Conservation (phyloP, 2,329 filamentous ascomycete species). For the Xylariaceae sp. region DNA sequence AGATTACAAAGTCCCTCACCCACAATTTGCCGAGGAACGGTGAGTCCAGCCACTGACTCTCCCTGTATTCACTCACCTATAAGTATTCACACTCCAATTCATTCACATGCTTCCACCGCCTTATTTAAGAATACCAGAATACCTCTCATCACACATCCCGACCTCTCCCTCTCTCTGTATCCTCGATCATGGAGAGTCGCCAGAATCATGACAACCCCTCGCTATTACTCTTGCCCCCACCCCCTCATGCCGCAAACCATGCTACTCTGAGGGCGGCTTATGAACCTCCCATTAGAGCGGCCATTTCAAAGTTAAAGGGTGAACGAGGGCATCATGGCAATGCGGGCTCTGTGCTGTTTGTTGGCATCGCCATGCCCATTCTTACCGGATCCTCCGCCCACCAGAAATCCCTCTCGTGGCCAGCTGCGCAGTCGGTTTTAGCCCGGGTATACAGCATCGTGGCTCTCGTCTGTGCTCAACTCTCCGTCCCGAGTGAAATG, state of each 20-base stretch:
- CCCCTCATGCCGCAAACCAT: conserved; percentile 52
- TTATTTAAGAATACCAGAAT: neutral
- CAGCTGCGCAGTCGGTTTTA: conserved; percentile 66
- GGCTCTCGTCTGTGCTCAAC: conserved; percentile 63
- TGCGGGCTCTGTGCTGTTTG: conserved; percentile 39
- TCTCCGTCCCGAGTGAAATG: conserved; percentile 56
- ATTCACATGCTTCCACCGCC: neutral
- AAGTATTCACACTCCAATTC: neutral
- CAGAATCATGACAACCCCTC: conserved; percentile 37
- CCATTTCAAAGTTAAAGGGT: conserved; percentile 47
- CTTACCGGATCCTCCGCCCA: conserved; percentile 49
- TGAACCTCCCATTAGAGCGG: conserved; percentile 51
- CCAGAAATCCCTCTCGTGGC: conserved; percentile 58
- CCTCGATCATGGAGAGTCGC: conserved; percentile 18
- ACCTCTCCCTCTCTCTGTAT: no score
- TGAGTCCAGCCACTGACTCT: neutral
- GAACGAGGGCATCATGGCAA: conserved; percentile 27
- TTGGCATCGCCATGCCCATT: conserved; percentile 61
- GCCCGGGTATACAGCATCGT: conserved; percentile 75
- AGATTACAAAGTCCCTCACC: neutral
- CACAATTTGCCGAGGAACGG: conserved; percentile 14
- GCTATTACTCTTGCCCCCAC: conserved; percentile 60
- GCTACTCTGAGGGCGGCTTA: conserved; percentile 56
- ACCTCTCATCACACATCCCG: neutral
- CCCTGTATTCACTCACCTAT: neutral